phyloP scores from a whole-genome alignment of 1,139 yeast species.

The Hyphopichia khmerensis region DNA sequence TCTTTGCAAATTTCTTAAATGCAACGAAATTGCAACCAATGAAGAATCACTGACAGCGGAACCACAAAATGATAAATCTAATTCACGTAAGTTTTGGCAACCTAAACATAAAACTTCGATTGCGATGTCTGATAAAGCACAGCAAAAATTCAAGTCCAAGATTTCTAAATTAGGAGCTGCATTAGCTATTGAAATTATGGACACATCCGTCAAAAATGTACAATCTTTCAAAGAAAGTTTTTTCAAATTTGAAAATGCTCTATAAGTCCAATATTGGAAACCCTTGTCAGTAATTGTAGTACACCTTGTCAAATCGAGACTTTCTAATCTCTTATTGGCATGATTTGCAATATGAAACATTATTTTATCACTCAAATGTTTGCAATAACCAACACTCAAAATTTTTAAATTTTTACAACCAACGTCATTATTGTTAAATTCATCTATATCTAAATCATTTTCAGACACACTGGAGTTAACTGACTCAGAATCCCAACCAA shows the following conservation, averaged over 20 bases:
- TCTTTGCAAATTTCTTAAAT: constrained; percentile 44
- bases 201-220: constrained; percentile 66
- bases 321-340: constrained; percentile 54
- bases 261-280: constrained; percentile 61
- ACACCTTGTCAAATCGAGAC: constrained; percentile 67
- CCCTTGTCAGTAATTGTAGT: constrained; percentile 77
- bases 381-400: constrained; percentile 67
- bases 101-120: constrained; percentile 66
- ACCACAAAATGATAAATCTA: constrained; percentile 74
- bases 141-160: constrained; percentile 68
- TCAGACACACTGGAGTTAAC: constrained; percentile 6
- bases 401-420: constrained; percentile 61
- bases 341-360: constrained; percentile 63
- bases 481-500: constrained; percentile 49
- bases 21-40: constrained; percentile 59
- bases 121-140: constrained; percentile 69
- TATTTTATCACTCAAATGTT: constrained; percentile 65
- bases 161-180: constrained; percentile 57
- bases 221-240: constrained; percentile 65
- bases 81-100: constrained; percentile 51
- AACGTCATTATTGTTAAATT: constrained; percentile 21
- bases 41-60: constrained; percentile 77
- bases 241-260: constrained; percentile 52
- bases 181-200: constrained; percentile 61
- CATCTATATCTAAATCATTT: constrained; percentile 7